Percentiles rank a stretch among this genome's conserved stretches.
Evolutionary conservation across 225 moss, liverwort and hornwort species (phyloP).

Genomic region (Pseudisothecium myosuroides): DNA sequence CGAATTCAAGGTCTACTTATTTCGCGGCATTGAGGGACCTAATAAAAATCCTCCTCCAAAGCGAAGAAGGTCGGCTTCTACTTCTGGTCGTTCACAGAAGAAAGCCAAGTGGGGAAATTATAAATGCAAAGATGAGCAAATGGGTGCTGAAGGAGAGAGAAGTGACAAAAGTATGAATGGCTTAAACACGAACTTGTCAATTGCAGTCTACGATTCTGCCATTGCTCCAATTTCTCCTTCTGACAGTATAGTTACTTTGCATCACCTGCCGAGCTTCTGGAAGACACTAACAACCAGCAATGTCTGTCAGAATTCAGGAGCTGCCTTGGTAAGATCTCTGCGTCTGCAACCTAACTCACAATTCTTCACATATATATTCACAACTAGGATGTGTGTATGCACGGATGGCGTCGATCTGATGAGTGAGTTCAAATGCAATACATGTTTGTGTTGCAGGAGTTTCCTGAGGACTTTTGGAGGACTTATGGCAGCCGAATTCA

Average conservation of each 20-base stretch:
- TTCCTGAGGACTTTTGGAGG: not conserved
- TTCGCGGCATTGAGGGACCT: not conserved
- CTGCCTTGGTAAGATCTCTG: not conserved
- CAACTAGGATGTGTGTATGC: not conserved
- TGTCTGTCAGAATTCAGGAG: not conserved
- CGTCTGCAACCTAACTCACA: not conserved
- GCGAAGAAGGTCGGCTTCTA: no score
- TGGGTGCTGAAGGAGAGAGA: not conserved
- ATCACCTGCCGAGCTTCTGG: not conserved
- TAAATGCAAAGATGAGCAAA: not conserved
- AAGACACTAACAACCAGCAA: slow-evolving; percentile 1
- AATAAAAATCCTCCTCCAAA: not conserved
- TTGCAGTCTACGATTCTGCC: not conserved
- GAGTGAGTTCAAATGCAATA: not conserved
- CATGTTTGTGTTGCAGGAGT: not conserved
- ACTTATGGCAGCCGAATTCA: not conserved
- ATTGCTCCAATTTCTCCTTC: not conserved
- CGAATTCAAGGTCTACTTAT: not conserved
- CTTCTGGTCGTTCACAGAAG: not conserved
- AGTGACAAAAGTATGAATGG: not conserved
- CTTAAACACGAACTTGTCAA: not conserved
- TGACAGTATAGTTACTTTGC: not conserved
- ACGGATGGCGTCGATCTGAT: not conserved
- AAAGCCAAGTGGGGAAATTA: no score
- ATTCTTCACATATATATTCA: no score